A percentile compares a stretch with the other conserved stretches of the same genome.
Evolutionary conservation across 2,329 filamentous ascomycete genomes (phyloP).

Genomic region (Beauveria medogensis): DNA sequence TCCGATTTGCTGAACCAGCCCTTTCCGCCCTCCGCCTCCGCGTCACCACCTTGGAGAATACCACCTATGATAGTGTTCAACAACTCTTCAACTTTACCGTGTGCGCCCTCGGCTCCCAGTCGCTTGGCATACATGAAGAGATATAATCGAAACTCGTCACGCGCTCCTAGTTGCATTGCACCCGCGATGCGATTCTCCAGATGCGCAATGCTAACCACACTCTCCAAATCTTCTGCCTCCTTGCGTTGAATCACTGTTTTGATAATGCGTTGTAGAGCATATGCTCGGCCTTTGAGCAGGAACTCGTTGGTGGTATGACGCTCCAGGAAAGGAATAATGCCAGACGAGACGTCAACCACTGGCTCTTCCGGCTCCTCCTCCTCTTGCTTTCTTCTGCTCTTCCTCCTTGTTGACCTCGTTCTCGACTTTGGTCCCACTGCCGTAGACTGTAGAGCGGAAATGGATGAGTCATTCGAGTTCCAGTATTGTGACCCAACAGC

Average conservation of each 20-base stretch:
- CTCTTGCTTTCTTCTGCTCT: conserved; percentile 25
- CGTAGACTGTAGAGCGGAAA: conserved; percentile 69
- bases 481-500: conserved; percentile 96
- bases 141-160: conserved; percentile 89
- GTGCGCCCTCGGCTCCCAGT: conserved; percentile 79
- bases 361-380: conserved; percentile 32
- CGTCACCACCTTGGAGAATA: conserved; percentile 43
- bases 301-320: conserved; percentile 92
- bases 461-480: conserved; percentile 91
- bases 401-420: background rate
- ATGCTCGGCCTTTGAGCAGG: conserved; percentile 82
- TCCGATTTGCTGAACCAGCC: conserved; percentile 62
- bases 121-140: conserved; percentile 98
- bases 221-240: conserved; percentile 87
- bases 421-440: conserved; percentile 51
- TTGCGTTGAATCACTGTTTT: conserved; percentile 82
- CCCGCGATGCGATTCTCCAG: conserved; percentile 91
- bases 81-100: conserved; percentile 86
- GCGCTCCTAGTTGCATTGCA: conserved; percentile 72
- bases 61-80: conserved; percentile 74
- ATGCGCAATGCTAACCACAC: conserved; percentile 85
- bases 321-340: conserved; percentile 88
- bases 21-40: conserved; percentile 35
- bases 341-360: conserved; percentile 63
- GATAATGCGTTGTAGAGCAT: conserved; percentile 83